Evolutionary conservation across 1,284 basidiomycete genomes (phyloP).

Genomic region (Phenoliferia sp.): DNA sequence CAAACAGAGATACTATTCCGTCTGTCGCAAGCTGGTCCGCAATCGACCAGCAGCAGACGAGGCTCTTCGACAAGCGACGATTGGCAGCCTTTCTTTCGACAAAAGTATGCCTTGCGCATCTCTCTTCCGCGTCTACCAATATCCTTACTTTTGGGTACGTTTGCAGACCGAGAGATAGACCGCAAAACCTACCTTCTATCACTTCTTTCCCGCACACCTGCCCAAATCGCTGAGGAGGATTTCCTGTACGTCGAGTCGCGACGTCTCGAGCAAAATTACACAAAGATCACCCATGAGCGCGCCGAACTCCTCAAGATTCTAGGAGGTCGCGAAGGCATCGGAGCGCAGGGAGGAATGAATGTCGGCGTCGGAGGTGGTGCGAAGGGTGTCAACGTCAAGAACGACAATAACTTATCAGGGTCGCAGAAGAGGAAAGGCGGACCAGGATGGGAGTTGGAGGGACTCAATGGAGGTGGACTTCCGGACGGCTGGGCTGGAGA

Average conservation of each 20-base stretch:
- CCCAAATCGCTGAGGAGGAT: slow-evolving; percentile 92
- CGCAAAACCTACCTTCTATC: slow-evolving; percentile 83
- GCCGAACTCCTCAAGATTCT: slow-evolving; percentile 83
- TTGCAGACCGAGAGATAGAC: slow-evolving; percentile 73
- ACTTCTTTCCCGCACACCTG: slow-evolving; percentile 77
- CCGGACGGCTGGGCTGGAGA: slow-evolving; percentile 33
- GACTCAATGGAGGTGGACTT: slow-evolving; percentile 23
- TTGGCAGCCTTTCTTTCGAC: slow-evolving; percentile 43
- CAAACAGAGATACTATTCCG: slow-evolving; percentile 90
- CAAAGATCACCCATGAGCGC: slow-evolving; percentile 79
- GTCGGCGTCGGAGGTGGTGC: slow-evolving; percentile 16
- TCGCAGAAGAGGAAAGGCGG: slow-evolving; percentile 20
- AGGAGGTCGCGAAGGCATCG: slow-evolving; percentile 42
- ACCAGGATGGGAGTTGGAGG: slow-evolving; percentile 28
- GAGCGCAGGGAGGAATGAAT: slow-evolving; percentile 17
- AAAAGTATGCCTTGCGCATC: slow-evolving; percentile 13
- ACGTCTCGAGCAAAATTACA: slow-evolving; percentile 87
- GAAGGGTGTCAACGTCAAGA: slow-evolving; percentile 7
- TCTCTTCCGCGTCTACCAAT: neutral
- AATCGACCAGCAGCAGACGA: slow-evolving; percentile 77
- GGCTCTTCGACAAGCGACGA: slow-evolving; percentile 48
- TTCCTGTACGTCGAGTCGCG: slow-evolving; percentile 91
- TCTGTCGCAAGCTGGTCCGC: slow-evolving; percentile 81
- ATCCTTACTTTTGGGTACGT: neutral
- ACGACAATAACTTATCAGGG: neutral